Evolutionary conservation across 345 rosid species (phyloP).

Genomic region (Salix exigua): DNA sequence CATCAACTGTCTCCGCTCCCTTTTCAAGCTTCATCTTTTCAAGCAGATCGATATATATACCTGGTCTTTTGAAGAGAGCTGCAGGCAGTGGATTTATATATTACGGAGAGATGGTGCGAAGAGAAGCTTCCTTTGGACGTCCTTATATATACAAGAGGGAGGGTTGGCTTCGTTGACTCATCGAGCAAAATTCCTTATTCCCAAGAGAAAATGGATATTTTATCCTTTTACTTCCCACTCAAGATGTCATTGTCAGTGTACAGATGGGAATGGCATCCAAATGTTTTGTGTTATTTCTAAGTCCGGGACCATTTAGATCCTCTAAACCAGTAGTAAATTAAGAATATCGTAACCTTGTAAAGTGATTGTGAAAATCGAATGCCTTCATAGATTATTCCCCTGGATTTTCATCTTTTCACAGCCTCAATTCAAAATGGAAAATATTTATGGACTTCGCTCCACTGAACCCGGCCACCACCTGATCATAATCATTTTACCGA

Average conservation of each 20-base stretch:
- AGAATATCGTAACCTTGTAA: not conserved
- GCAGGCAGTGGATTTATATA: not conserved
- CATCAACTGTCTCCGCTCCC: constrained; percentile 19
- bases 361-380: not conserved
- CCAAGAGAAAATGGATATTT: not conserved
- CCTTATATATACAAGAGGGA: constrained; percentile 36
- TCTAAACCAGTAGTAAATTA: not conserved
- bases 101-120: constrained; percentile 6
- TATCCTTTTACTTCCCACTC: not conserved
- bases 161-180: constrained; percentile 7
- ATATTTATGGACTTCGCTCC: no score
- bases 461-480: no score
- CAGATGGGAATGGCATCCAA: constrained; percentile 16
- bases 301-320: not conserved
- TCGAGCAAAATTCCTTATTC: not conserved
- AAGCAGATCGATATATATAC: not conserved
- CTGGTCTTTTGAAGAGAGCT: not conserved
- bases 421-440: no score
- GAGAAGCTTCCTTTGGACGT: constrained; percentile 7
- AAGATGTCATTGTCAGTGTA: not conserved
- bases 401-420: no score
- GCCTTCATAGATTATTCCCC: no score
- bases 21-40: constrained; percentile 9
- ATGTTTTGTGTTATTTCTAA: not conserved
- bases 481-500: no score